Conservation (phyloP, 192 early-diverging fungal genomes). For the Spizellomyces sp. region DNA sequence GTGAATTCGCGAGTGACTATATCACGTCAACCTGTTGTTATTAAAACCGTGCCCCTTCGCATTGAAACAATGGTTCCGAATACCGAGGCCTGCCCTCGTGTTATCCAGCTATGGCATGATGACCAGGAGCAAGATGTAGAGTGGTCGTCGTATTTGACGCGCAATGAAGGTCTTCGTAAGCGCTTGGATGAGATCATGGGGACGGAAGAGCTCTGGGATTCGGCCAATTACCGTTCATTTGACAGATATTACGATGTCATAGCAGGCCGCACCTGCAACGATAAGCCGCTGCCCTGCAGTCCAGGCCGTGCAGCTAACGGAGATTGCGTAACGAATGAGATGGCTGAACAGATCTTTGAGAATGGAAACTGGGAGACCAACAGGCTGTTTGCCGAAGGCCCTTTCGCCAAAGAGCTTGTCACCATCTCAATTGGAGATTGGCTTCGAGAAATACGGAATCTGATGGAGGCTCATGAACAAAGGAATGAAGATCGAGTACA, state of each 20-base stretch:
- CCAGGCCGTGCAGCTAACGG: background rate
- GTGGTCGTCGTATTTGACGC: background rate
- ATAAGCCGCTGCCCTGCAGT: background rate
- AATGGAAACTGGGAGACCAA: slow-evolving; percentile 5
- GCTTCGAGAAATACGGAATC: background rate
- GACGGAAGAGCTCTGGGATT: background rate
- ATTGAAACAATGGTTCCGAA: slow-evolving; percentile 8
- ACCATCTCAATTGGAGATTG: slow-evolving; percentile 9
- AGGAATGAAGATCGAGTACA: background rate
- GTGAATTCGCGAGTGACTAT: background rate
- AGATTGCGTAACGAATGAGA: background rate
- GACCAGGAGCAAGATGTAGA: background rate
- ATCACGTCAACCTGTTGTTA: background rate
- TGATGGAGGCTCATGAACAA: background rate
- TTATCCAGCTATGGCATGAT: slow-evolving; percentile 1
- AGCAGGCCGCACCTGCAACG: background rate
- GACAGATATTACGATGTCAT: background rate
- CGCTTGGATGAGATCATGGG: slow-evolving; percentile 3
- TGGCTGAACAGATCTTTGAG: background rate
- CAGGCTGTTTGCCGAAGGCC: background rate
- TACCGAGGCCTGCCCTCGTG: background rate
- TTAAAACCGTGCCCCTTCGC: background rate
- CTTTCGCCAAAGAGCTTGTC: background rate
- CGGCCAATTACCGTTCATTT: background rate
- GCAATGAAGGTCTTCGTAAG: background rate